Percentiles rank a stretch among this genome's conserved stretches.
phyloP scores from a whole-genome alignment of 768 basidiomycete species.

The Lentinula aciculospora region DNA sequence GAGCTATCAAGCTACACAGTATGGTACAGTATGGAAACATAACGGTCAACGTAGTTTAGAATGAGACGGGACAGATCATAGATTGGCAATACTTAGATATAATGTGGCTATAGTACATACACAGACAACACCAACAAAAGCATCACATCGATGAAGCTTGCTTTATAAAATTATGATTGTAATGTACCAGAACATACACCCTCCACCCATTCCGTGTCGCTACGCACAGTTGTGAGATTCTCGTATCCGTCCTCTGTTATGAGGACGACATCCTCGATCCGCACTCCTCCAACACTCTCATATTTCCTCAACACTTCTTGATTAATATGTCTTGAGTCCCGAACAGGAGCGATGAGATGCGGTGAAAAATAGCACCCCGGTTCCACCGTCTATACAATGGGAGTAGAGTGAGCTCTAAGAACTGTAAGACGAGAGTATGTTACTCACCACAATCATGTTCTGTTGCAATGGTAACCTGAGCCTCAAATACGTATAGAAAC shows the following conservation, averaged over 20 bases:
- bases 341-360: slow-evolving; percentile 62
- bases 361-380: slow-evolving; percentile 87
- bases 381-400: slow-evolving; percentile 67
- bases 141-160: no score
- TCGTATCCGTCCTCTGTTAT: slow-evolving; percentile 71
- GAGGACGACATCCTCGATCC: slow-evolving; percentile 90
- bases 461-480: slow-evolving; percentile 66
- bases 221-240: slow-evolving; percentile 82
- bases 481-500: slow-evolving; percentile 77
- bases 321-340: slow-evolving; percentile 62
- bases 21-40: no score
- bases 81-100: no score
- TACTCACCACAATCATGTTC: slow-evolving; percentile 83
- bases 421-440: background rate
- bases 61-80: no score
- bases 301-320: slow-evolving; percentile 52
- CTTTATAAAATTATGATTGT: slow-evolving; percentile 15
- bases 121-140: no score
- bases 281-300: slow-evolving; percentile 78
- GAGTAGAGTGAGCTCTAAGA: background rate
- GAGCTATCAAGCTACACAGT: no score
- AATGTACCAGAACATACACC: slow-evolving; percentile 66
- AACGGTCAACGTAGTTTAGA: no score
- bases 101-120: no score
- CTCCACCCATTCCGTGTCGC: slow-evolving; percentile 82